Conservation (phyloP, 805 yeast species). For the Suhomyces sp. region DNA sequence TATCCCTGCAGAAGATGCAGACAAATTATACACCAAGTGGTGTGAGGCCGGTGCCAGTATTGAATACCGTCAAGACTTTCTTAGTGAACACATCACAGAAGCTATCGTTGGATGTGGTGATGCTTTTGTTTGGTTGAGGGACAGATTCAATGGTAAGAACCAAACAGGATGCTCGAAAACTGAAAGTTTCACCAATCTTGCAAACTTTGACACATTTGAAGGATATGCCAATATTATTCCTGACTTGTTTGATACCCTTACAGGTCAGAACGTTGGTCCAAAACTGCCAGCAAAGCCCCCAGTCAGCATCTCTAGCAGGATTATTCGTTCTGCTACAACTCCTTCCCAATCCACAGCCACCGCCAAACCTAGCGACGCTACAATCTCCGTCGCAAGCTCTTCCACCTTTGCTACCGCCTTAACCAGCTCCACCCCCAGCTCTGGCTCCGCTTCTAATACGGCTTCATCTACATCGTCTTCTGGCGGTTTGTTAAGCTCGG, state of each 20-base stretch:
- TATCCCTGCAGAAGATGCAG: conserved; percentile 10
- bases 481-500: too few species aligned
- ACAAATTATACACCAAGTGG: conserved; percentile 12
- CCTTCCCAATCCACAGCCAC: too few species aligned
- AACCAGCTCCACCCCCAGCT: too few species aligned
- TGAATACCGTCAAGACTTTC: conserved; percentile 8
- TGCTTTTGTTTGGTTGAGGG: conserved; percentile 19
- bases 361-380: too few species aligned
- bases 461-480: too few species aligned
- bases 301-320: too few species aligned
- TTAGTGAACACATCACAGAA: conserved; percentile 18
- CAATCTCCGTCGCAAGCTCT: too few species aligned
- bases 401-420: too few species aligned
- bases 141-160: conserved; percentile 13
- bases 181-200: not conserved
- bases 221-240: not conserved
- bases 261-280: not conserved
- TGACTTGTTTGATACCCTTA: not conserved
- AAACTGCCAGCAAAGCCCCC: too few species aligned
- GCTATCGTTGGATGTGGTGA: conserved; percentile 13
- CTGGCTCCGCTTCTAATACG: too few species aligned
- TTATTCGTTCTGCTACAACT: too few species aligned
- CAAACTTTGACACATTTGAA: not conserved
- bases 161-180: not conserved
- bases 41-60: conserved; percentile 13